Percentiles rank a stretch among this genome's conserved stretches.
phyloP scores from a whole-genome alignment of 1,284 basidiomycete genomes.

The Schizophyllum commune region DNA sequence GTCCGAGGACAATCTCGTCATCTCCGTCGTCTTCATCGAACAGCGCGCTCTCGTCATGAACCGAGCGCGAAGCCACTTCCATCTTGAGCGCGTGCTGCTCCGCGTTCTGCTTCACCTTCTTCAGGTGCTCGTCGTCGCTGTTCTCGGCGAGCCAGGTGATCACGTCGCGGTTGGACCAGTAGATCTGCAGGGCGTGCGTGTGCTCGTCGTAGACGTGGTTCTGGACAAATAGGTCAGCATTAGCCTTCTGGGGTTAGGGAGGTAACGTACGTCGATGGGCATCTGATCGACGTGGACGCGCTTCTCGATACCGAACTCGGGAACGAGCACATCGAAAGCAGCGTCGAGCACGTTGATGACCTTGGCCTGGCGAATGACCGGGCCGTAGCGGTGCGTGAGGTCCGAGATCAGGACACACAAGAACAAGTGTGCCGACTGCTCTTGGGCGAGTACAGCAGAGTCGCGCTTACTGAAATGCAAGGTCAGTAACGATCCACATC shows the following conservation, averaged over 20 bases:
- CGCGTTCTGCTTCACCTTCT: constrained; percentile 84
- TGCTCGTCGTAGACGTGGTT: constrained; percentile 95
- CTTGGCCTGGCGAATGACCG: constrained; percentile 87
- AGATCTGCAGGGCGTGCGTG: constrained; percentile 80
- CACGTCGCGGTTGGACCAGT: constrained; percentile 89
- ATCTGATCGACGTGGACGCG: constrained; percentile 98
- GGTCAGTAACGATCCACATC: constrained; percentile 3
- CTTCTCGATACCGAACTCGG: constrained; percentile 97
- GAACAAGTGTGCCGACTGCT: constrained; percentile 93
- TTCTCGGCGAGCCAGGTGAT: constrained; percentile 92
- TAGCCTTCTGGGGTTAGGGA: constrained; percentile 1
- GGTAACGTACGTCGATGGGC: constrained; percentile 77
- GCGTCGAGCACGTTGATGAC: constrained; percentile 93
- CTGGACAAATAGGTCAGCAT: constrained; percentile 27
- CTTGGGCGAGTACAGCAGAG: constrained; percentile 87
- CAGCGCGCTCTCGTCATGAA: constrained; percentile 79
- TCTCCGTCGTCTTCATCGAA: constrained; percentile 81
- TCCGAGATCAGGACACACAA: constrained; percentile 91
- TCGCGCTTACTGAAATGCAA: constrained; percentile 66
- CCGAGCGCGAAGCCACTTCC: constrained; percentile 74
- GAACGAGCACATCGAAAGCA: constrained; percentile 91
- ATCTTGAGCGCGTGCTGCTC: constrained; percentile 81
- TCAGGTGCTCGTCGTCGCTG: constrained; percentile 89
- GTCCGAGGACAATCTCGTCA: constrained; percentile 74
- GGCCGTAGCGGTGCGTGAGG: constrained; percentile 89